These are phyloP conservation scores for Basipetospora chlamydospora DNA, from an alignment of 2,329 filamentous ascomycete genomes.

Conservation along the genomic window DNA sequence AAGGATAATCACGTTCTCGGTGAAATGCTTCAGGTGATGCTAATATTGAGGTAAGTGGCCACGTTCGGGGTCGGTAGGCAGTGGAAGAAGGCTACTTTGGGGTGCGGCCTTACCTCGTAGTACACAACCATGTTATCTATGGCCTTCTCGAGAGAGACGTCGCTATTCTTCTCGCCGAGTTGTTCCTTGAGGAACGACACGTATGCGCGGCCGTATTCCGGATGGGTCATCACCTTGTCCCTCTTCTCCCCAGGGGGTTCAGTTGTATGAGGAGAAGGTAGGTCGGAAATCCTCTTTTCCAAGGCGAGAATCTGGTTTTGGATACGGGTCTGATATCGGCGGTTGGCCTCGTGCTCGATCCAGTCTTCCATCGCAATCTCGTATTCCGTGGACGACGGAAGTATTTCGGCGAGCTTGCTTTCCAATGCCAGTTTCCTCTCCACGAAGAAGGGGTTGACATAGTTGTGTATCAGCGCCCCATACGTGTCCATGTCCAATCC, in stretches of 20 bases:
- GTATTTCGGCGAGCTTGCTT: neutral
- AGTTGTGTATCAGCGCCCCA: neutral
- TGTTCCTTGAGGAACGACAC: neutral
- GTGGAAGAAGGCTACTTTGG: too few species aligned
- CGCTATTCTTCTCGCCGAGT: neutral
- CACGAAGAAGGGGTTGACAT: neutral
- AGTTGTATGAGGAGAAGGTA: too few species aligned
- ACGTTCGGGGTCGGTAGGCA: too few species aligned
- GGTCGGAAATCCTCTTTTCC: too few species aligned
- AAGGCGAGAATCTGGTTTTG: neutral
- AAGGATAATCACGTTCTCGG: neutral
- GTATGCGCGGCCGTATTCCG: neutral
- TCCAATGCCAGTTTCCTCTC: neutral
- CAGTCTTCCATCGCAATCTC: neutral
- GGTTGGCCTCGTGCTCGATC: neutral
- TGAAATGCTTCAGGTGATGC: neutral
- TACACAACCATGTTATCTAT: slow-evolving; percentile 1
- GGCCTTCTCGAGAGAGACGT: neutral
- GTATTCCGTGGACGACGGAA: neutral
- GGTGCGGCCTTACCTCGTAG: slow-evolving; percentile 1
- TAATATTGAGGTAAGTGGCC: neutral
- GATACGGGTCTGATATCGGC: neutral
- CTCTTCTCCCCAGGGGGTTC: too few species aligned
- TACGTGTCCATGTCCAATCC: neutral
- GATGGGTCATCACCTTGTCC: neutral